These are phyloP conservation scores for Aureobasidium sp. DNA, from an alignment of 2,329 filamentous ascomycete genomes.

Conservation along the genomic window DNA sequence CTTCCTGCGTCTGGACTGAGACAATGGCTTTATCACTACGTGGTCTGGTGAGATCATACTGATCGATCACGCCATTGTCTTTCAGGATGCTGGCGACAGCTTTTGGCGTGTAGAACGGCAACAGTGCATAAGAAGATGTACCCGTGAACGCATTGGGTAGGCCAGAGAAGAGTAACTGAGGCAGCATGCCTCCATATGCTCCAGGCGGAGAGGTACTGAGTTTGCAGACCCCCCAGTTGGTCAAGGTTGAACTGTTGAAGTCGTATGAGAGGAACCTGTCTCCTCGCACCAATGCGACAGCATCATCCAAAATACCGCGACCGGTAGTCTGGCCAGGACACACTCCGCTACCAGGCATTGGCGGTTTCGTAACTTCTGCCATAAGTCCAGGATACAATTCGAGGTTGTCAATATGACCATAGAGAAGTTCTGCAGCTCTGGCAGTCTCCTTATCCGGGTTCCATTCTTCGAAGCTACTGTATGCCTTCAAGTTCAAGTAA, in stretches of 20 bases:
- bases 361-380: slow-evolving; percentile 49
- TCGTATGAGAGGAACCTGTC: slow-evolving; percentile 44
- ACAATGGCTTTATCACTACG: slow-evolving; percentile 37
- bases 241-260: slow-evolving; percentile 43
- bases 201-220: slow-evolving; percentile 33
- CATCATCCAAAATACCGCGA: slow-evolving; percentile 43
- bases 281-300: slow-evolving; percentile 41
- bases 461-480: slow-evolving; percentile 32
- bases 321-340: slow-evolving; percentile 41
- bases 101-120: slow-evolving; percentile 47
- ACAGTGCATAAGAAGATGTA: slow-evolving; percentile 42
- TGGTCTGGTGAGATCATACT: slow-evolving; percentile 42
- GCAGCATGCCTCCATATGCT: slow-evolving; percentile 42
- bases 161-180: slow-evolving; percentile 39
- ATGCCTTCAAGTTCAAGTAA: slow-evolving; percentile 33
- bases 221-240: slow-evolving; percentile 46
- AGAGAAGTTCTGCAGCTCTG: slow-evolving; percentile 39
- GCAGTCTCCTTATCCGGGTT: slow-evolving; percentile 32
- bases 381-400: slow-evolving; percentile 55
- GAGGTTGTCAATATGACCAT: slow-evolving; percentile 46
- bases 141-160: slow-evolving; percentile 44
- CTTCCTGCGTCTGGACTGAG: slow-evolving; percentile 45
- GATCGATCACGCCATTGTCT: slow-evolving; percentile 39
- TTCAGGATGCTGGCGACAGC: slow-evolving; percentile 42
- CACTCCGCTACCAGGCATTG: slow-evolving; percentile 42